Evolutionary conservation across 352 stramenopile species (phyloP).

Genomic region (Globisporangium barbulae): DNA sequence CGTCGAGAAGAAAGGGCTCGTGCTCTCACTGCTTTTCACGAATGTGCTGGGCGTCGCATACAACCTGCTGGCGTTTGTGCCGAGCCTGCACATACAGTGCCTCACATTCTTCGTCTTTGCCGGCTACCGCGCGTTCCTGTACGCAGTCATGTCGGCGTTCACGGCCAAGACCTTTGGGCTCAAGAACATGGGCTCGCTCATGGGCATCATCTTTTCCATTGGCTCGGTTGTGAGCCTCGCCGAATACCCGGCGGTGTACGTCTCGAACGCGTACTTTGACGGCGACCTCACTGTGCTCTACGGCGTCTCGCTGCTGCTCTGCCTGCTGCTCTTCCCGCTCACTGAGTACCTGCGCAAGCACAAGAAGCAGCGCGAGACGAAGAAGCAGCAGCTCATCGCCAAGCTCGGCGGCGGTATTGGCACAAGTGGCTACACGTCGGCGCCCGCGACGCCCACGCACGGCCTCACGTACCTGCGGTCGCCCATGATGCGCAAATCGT

Average conservation of each 20-base stretch:
- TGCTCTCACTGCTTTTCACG: slow-evolving; percentile 69
- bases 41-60: slow-evolving; percentile 69
- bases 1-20: slow-evolving; percentile 66
- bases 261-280: slow-evolving; percentile 57
- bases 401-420: slow-evolving; percentile 13
- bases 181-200: slow-evolving; percentile 79
- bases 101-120: slow-evolving; percentile 80
- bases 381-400: slow-evolving; percentile 31
- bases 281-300: slow-evolving; percentile 61
- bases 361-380: slow-evolving; percentile 40
- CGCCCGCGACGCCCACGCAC: slow-evolving; percentile 25
- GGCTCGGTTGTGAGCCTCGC: slow-evolving; percentile 68
- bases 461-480: slow-evolving; percentile 59
- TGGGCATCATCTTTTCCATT: slow-evolving; percentile 81
- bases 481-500: slow-evolving; percentile 25
- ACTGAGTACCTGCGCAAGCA: slow-evolving; percentile 56
- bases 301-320: slow-evolving; percentile 43
- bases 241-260: slow-evolving; percentile 75
- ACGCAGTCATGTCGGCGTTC: slow-evolving; percentile 85
- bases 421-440: not conserved
- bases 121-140: slow-evolving; percentile 82
- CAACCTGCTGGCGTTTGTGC: slow-evolving; percentile 69
- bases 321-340: slow-evolving; percentile 54
- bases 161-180: slow-evolving; percentile 86
- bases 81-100: slow-evolving; percentile 58